These are phyloP conservation scores for Eucalyptus pumila DNA, from an alignment of 345 rosid species.

Conservation along the genomic window DNA sequence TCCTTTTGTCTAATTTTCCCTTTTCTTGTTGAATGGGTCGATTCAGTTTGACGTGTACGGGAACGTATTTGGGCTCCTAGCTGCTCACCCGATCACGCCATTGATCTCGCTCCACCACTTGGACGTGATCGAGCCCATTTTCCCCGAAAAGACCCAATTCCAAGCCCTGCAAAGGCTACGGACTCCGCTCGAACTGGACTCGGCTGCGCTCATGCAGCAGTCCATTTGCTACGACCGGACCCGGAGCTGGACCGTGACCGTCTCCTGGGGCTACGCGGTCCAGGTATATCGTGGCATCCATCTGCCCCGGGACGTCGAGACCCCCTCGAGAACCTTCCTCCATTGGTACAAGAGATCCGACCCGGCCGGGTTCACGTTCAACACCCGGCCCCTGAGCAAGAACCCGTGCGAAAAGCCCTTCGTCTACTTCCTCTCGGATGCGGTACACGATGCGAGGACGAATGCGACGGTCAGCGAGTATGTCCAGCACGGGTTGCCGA, in stretches of 20 bases:
- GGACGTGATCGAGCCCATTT: slow-evolving; percentile 48
- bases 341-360: slow-evolving; percentile 40
- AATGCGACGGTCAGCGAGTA: slow-evolving; percentile 37
- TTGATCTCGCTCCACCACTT: slow-evolving; percentile 65
- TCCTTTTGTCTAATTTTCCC: background rate
- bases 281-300: slow-evolving; percentile 41
- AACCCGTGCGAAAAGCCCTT: slow-evolving; percentile 41
- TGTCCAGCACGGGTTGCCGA: background rate
- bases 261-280: slow-evolving; percentile 77
- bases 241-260: slow-evolving; percentile 56
- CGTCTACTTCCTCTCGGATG: slow-evolving; percentile 29
- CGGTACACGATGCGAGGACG: background rate
- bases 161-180: slow-evolving; percentile 30
- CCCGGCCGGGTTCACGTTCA: slow-evolving; percentile 24
- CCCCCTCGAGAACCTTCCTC: slow-evolving; percentile 45
- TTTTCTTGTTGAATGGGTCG: background rate
- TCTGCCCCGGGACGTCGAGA: slow-evolving; percentile 32
- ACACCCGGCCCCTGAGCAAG: slow-evolving; percentile 28
- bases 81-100: slow-evolving; percentile 75
- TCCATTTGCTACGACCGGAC: slow-evolving; percentile 52
- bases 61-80: slow-evolving; percentile 41
- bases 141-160: slow-evolving; percentile 35
- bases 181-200: slow-evolving; percentile 35
- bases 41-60: slow-evolving; percentile 56
- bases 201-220: slow-evolving; percentile 56